Conservation (phyloP, 179 eudicot genomes). For the Nepenthes alata region DNA sequence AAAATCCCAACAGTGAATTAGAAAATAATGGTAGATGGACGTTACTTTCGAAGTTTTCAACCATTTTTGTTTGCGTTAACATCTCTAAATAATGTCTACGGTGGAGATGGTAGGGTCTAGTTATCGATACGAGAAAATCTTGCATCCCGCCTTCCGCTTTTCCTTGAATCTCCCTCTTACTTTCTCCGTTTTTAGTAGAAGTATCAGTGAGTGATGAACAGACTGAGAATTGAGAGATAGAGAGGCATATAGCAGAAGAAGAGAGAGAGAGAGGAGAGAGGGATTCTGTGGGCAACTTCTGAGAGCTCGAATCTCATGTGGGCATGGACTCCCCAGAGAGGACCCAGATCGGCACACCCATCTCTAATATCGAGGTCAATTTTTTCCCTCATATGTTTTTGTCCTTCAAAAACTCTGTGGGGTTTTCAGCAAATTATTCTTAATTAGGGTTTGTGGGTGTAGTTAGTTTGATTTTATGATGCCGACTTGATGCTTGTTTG, state of each 20-base stretch:
- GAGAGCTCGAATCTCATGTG: not conserved
- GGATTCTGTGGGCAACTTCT: not conserved
- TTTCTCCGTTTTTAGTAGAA: not conserved
- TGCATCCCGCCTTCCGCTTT: constrained; percentile 54
- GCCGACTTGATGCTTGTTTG: not conserved
- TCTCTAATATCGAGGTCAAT: constrained; percentile 54
- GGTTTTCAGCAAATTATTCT: not conserved
- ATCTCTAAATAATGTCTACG: too few relatives aligned
- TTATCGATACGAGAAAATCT: constrained; percentile 29
- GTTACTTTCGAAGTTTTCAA: too few relatives aligned
- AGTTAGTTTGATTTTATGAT: not conserved
- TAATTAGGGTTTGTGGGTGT: not conserved
- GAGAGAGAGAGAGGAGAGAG: constrained; percentile 7
- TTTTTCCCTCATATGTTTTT: not conserved
- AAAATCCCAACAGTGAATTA: too few relatives aligned
- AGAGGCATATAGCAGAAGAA: constrained; percentile 5
- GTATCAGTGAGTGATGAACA: not conserved
- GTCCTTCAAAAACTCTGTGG: not conserved
- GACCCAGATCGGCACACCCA: constrained; percentile 42
- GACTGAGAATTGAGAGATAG: constrained; percentile 5
- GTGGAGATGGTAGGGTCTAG: constrained; percentile 17
- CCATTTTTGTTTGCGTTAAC: too few relatives aligned
- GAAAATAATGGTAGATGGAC: too few relatives aligned
- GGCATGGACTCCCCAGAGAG: constrained; percentile 62
- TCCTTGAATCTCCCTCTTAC: constrained; percentile 28